Base-by-base conservation (phyloP, 2,329 filamentous ascomycete genomes). In the Fusarium nelsonii region DNA sequence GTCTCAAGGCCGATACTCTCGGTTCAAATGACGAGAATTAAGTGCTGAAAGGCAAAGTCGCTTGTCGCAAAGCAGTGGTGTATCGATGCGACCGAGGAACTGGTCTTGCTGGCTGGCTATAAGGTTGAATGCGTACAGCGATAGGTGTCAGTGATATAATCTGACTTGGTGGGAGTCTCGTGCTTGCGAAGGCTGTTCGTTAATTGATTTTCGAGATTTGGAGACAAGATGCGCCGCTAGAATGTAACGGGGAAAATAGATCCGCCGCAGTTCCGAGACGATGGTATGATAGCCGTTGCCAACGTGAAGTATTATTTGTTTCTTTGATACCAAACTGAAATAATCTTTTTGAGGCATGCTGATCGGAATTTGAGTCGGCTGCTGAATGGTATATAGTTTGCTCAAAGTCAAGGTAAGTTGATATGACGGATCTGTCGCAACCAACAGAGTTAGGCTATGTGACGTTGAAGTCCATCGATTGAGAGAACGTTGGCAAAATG, bases 201-300 rank as follows among this genome's bases (percentile, higher is more conserved):
- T 49, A 20, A 39, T 55, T 53, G 62, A 36, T 58, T 67, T 71
- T 60, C 39, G 58, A 50, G 20, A 45, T 57, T 56, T 54, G 40
- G 49, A 46, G 56, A 44, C 26, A 36, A 46, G 49, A 64, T 62
- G 65, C 63, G 65, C 43, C 26, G 33, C 32, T 37, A 28, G 23
- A 45, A 52, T 53, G 50, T 12, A 28, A 28, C 58, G 69, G 74
- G 73, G 45, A 65, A 69, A 77, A 75, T 66, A 68, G 71, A 73
- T 73, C 57, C 58, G 64, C 75, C 75, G 75, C 59, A 49, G 48
- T 50, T 49, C 68, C 70, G 72, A 49, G 39, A 8, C 50, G 53
- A 55, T 57, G 28, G 36, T 33, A 43, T n/a, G 52, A 56, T 39
- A 46, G 6, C 18, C 7, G 28, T n/a, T 32, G 15, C 2, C 30